These are phyloP conservation scores for Phialocephala subalpina DNA, from an alignment of 2,329 filamentous ascomycete species.

Conservation along the genomic window DNA sequence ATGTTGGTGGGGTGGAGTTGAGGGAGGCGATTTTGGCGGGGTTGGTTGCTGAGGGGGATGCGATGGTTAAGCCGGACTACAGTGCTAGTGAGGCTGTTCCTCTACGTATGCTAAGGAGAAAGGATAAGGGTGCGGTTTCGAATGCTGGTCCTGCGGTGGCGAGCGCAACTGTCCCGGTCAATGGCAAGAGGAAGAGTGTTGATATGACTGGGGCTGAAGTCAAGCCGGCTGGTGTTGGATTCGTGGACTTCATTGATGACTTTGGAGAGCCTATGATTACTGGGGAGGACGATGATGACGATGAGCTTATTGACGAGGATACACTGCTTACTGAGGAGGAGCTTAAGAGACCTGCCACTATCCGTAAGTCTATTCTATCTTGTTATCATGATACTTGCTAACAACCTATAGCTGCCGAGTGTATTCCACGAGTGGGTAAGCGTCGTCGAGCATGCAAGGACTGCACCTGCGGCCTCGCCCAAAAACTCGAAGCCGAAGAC, in stretches of 20 bases:
- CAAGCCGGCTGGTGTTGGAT: conserved; percentile 66
- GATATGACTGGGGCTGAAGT: conserved; percentile 29
- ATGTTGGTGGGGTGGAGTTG: conserved; percentile 56
- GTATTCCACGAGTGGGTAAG: conserved; percentile 86
- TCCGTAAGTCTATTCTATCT: conserved; percentile 69
- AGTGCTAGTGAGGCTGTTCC: conserved; percentile 45
- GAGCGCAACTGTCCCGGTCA: conserved; percentile 41
- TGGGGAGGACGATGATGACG: conserved; percentile 69
- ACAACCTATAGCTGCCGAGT: conserved; percentile 73
- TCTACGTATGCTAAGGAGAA: conserved; percentile 65
- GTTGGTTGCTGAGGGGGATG: conserved; percentile 67
- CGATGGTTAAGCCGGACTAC: conserved; percentile 77
- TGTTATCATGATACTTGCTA: conserved; percentile 19
- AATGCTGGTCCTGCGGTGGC: conserved; percentile 45
- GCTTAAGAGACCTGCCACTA: conserved; percentile 76
- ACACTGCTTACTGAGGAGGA: conserved; percentile 87
- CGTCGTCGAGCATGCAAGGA: conserved; percentile 96
- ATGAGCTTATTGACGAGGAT: conserved; percentile 92
- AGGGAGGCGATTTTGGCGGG: conserved; percentile 89
- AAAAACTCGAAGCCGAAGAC: conserved; percentile 88
- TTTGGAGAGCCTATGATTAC: conserved; percentile 58
- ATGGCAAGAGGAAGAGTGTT: conserved; percentile 40
- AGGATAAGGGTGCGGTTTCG: conserved; percentile 57
- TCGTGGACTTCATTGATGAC: conserved; percentile 73
- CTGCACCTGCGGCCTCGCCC: conserved; percentile 92